A percentile compares a stretch with the other conserved stretches of the same genome.
Conservation (phyloP, 306 rosid genomes). For the Acacia acuminata region DNA sequence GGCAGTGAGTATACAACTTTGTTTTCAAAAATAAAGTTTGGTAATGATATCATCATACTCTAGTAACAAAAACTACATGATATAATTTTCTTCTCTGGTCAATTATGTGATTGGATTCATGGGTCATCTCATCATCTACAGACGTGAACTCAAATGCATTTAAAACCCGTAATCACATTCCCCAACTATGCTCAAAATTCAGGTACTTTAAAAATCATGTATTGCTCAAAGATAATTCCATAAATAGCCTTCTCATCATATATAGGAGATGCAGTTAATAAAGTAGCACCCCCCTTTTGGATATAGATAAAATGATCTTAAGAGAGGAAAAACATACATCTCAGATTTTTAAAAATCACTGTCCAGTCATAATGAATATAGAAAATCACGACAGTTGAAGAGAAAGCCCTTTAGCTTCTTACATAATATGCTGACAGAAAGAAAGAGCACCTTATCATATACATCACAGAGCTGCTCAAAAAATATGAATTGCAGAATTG, state of each 20-base stretch:
- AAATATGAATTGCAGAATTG: constrained; percentile 79
- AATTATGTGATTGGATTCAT: neutral
- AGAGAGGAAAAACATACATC: constrained; percentile 18
- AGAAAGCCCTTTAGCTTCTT: constrained; percentile 10
- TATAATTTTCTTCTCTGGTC: neutral
- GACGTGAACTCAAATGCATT: neutral
- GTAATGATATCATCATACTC: neutral
- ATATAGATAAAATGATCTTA: neutral
- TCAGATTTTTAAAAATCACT: neutral
- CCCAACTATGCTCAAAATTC: neutral
- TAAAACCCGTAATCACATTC: neutral
- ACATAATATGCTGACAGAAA: constrained; percentile 26
- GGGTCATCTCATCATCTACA: neutral
- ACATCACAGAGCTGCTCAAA: constrained; percentile 87
- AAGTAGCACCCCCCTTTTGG: neutral
- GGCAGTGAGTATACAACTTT: neutral
- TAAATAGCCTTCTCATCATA: neutral
- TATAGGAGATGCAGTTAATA: neutral
- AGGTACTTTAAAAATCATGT: neutral
- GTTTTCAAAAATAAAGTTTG: neutral
- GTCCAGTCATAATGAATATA: neutral
- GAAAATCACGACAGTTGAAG: neutral
- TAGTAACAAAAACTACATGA: neutral
- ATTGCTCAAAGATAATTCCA: neutral
- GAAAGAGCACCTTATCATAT: constrained; percentile 73